Percentiles rank a stretch among this genome's conserved stretches.
These are phyloP conservation scores for Aphanomyces euteiches DNA, from an alignment of 352 stramenopile genomes.

Conservation along the genomic window DNA sequence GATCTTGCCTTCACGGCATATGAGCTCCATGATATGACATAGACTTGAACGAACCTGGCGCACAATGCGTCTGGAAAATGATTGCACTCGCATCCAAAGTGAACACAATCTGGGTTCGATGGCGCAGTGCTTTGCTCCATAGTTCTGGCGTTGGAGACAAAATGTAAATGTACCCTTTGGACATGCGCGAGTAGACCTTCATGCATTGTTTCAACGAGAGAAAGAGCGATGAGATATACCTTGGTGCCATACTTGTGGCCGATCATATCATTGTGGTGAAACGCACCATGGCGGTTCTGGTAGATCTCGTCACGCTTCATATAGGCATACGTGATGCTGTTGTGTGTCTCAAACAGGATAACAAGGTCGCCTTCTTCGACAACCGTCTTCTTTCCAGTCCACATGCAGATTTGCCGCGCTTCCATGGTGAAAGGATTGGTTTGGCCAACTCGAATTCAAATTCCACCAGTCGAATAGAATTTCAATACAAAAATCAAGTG, in stretches of 20 bases:
- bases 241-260: conserved; percentile 81
- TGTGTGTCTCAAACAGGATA: conserved; percentile 97
- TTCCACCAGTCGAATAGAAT: too few species aligned
- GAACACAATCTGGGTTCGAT: conserved; percentile 98
- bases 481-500: too few species aligned
- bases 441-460: neutral
- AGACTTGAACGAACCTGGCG: conserved; percentile 77
- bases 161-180: conserved; percentile 89
- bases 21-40: conserved; percentile 36
- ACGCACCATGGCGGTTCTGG: conserved; percentile 95
- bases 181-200: conserved; percentile 39
- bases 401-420: conserved; percentile 41
- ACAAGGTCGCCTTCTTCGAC: conserved; percentile 88
- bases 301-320: conserved; percentile 89
- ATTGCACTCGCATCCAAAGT: conserved; percentile 93
- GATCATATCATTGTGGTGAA: conserved; percentile 96
- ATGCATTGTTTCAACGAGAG: conserved; percentile 34
- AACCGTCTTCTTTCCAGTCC: conserved; percentile 42
- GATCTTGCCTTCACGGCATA: conserved; percentile 35
- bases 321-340: conserved; percentile 94
- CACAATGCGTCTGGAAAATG: conserved; percentile 87
- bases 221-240: conserved; percentile 55
- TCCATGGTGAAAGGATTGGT: conserved; percentile 2
- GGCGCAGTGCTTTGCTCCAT: conserved; percentile 89
- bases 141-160: conserved; percentile 95